Conservation (phyloP, 73 alveolate species). For the Tetrahymena thermophila region DNA sequence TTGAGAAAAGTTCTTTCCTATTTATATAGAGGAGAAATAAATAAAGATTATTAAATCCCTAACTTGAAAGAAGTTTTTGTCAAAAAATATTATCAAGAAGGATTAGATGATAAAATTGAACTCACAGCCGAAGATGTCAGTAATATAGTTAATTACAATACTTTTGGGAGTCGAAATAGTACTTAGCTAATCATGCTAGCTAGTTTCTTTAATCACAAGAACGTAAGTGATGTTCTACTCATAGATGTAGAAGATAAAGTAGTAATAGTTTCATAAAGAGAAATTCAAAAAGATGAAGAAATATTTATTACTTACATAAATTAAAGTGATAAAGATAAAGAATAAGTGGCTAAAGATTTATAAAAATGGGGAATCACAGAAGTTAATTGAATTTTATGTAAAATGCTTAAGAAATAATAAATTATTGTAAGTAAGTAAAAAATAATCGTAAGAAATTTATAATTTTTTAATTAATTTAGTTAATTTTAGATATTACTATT, state of each 20-base stretch:
- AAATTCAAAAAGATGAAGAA: neutral
- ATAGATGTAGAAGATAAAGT: neutral
- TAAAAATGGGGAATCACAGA: neutral
- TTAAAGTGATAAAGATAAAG: too few species aligned
- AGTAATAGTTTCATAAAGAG: neutral
- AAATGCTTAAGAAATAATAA: too few species aligned
- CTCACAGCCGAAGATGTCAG: neutral
- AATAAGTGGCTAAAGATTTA: neutral
- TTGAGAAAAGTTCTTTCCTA: neutral
- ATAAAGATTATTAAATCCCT: neutral
- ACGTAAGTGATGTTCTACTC: neutral
- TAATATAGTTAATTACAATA: too few species aligned
- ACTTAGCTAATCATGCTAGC: neutral
- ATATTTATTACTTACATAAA: too few species aligned
- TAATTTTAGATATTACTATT: too few species aligned
- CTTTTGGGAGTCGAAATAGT: neutral
- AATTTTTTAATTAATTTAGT: too few species aligned
- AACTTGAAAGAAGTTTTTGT: neutral
- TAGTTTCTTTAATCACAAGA: neutral
- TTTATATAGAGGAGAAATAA: neutral
- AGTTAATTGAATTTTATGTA: neutral
- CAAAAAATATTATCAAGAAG: neutral
- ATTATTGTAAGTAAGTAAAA: too few species aligned
- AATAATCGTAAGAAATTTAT: too few species aligned
- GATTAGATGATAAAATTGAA: neutral